Base-by-base conservation (phyloP, 2,329 filamentous ascomycete species). In the Monilinia vaccinii-corymbosi region DNA sequence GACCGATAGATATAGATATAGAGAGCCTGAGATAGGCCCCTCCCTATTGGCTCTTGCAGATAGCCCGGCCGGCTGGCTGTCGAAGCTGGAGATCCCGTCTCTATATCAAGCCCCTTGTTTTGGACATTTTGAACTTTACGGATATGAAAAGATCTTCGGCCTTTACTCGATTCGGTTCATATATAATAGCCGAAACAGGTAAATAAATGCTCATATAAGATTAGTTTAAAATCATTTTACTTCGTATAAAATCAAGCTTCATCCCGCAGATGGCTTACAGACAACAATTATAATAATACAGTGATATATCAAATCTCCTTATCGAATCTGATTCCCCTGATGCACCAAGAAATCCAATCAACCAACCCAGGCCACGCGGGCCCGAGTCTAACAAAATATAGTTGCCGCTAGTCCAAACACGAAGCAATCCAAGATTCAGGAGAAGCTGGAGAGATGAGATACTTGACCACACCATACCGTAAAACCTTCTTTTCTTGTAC, bases 371-470 rank as follows among this genome's bases (percentile, higher is more conserved):
- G n/a, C n/a, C n/a, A n/a, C n/a, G n/a, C n/a, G 42, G 18, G 21
- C 40, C n/a, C 36, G 13, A 31, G 14, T 31, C 36, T 36, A 11
- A 36, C 34, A 36, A n/a, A 42, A 21, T 38, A n/a, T 8, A 42
- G 34, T 16, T 40, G n/a, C 34, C 34, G 36, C 49, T 52, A 53
- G 50, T 25, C 38, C 38, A 44, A 53, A 44, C 18, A 25, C 36
- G 50, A 53, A 53, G 50, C 31, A 28, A 53, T 25, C 36, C 50
- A 40, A 42, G 34, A 44, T 53, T 53, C 50, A 53, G 50, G 50
- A 53, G 50, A 36, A 44, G 25, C 25, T 28, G 25, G 25, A 28
- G 25, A 42, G 38, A 42, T 10, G 14, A n/a, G n/a, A n/a, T n/a
- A n/a, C n/a, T 2, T 8, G 16, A 9, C 23, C 14, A 56, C 16